Evolutionary conservation across 2,329 filamentous ascomycete species (phyloP).

Genomic region (Penicillium griseofulvum): DNA sequence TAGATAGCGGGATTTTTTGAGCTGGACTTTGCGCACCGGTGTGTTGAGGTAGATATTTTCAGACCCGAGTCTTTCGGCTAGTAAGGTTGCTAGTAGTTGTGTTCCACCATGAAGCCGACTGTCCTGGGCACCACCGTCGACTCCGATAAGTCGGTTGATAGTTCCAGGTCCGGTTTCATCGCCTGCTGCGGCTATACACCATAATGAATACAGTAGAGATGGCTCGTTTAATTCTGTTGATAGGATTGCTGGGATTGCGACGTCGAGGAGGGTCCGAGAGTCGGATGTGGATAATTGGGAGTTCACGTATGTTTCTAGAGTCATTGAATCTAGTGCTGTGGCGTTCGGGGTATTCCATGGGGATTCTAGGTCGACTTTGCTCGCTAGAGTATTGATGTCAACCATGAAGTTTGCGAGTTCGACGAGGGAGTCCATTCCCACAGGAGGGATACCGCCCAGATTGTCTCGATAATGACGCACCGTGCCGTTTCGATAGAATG

Average conservation of each 20-base stretch:
- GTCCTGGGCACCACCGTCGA: background rate
- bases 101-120: slow-evolving; percentile 1
- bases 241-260: background rate
- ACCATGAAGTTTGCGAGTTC: slow-evolving; percentile 3
- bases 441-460: slow-evolving; percentile 1
- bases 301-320: slow-evolving; percentile 3
- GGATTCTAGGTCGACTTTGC: background rate
- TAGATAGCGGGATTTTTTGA: background rate
- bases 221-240: background rate
- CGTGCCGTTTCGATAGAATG: background rate
- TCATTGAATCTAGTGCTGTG: background rate
- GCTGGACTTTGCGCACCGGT: background rate
- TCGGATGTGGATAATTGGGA: slow-evolving; percentile 6
- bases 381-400: slow-evolving; percentile 3
- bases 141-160: slow-evolving; percentile 1
- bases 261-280: background rate
- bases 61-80: background rate
- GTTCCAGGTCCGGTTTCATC: background rate
- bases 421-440: background rate
- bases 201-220: background rate
- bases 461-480: background rate
- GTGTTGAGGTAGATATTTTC: background rate
- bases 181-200: slow-evolving; percentile 3
- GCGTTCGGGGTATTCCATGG: slow-evolving; percentile 5
- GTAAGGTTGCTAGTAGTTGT: background rate